Base-by-base conservation (phyloP, 805 yeast species). In the Wickerhamiella occidentalis region DNA sequence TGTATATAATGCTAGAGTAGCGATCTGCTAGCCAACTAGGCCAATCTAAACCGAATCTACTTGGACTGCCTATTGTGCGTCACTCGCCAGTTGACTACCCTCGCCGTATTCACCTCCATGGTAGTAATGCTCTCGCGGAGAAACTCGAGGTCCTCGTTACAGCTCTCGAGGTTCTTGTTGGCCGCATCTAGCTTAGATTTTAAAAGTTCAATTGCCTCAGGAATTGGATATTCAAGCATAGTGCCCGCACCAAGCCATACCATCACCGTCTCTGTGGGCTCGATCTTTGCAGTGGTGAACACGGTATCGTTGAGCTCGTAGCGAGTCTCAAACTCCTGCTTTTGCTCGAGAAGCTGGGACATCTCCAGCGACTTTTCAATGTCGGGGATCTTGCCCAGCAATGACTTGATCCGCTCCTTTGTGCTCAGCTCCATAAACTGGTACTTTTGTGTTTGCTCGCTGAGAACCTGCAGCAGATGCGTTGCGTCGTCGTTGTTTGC, bases 191-290 rank as follows among this genome's bases (percentile, higher is more conserved):
- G 72, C 62, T 90, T 78, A 35, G 72, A 72, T 11, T 69, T 60
- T 50, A 92, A 68, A 56, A 92, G 71, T 30, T 72, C 80, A 44
- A 79, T 74, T 1, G 98, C 98, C 64, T 92, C 98, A 35, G 76
- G 83, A 22, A 86, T 69, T 12, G 95, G 88, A 61, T 90, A 92
- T 62, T 92, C 97, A 61, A 92, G 72, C 97, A 92, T 90, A 7
- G 90, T 88, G 58, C 87, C 95, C 0, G 98, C 98, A 9, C 98
- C 98, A n/a, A 92, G 73, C 98, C 98, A 92, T 44, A 92, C 70
- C 55, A 79, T 79, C 1, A 92, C 97, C 25, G 74, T 75, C 30
- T 79, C 72, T 5, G 77, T 70, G 22, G 78, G 74, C 36, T 77
- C 77, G 28, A 92, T 71, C 33, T 71, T 72, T 0, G 98, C 98